These are phyloP conservation scores for Stenogyne calaminthoides DNA, from an alignment of 305 asterid genomes.

Conservation along the genomic window DNA sequence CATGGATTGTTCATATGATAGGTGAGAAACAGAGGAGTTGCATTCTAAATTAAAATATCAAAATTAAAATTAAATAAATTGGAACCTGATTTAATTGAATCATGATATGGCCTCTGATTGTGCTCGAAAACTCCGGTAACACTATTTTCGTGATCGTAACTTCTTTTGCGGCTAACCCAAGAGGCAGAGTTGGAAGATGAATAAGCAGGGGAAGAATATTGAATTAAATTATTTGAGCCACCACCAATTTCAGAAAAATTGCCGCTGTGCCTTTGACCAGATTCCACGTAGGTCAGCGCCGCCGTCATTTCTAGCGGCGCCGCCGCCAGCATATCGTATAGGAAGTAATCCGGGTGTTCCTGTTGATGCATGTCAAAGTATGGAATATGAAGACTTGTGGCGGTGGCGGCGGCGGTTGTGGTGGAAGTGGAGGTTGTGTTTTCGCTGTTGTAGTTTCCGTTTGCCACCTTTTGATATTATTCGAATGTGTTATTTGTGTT, in stretches of 20 bases:
- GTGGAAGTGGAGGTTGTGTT: constrained; percentile 1
- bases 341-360: constrained; percentile 34
- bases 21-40: constrained; percentile 31
- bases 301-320: constrained; percentile 50
- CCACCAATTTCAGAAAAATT: background rate
- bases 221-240: background rate
- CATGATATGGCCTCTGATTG: constrained; percentile 32
- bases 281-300: constrained; percentile 51
- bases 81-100: constrained; percentile 50
- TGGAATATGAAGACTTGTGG: background rate
- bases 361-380: constrained; percentile 43
- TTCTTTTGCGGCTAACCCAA: constrained; percentile 64
- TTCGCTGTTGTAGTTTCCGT: constrained; percentile 38
- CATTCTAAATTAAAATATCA: background rate
- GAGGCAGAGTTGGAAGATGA: too few species aligned
- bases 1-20: background rate
- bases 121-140: constrained; percentile 28
- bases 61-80: background rate
- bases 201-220: too few species aligned
- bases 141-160: constrained; percentile 52
- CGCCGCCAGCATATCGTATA: constrained; percentile 40
- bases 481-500: background rate
- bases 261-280: constrained; percentile 34
- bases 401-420: too few species aligned
- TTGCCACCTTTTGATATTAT: constrained; percentile 61